These are phyloP conservation scores for Aspergillus sp. DNA, from an alignment of 2,329 filamentous ascomycete species.

Conservation along the genomic window DNA sequence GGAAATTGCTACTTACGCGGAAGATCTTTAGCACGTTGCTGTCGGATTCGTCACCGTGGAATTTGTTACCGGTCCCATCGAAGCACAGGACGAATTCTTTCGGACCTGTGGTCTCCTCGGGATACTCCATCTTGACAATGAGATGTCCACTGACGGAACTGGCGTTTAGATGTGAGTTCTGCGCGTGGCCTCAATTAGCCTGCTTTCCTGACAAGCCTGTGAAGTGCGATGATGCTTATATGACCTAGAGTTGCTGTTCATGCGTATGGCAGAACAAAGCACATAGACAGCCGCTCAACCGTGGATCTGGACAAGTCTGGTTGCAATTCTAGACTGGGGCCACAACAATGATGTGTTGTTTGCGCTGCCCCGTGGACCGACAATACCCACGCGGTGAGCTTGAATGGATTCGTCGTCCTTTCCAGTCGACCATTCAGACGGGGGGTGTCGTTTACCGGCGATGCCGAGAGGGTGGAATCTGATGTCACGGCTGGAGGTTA, in stretches of 20 bases:
- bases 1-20: constrained; percentile 9
- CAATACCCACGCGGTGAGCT: not conserved
- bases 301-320: no score
- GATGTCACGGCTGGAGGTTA: not conserved
- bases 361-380: no score
- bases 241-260: no score
- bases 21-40: constrained; percentile 45
- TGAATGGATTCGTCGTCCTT: not conserved
- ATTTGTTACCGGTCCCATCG: constrained; percentile 44
- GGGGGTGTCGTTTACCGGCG: not conserved
- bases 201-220: not conserved
- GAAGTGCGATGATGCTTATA: no score
- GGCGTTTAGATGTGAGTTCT: no score
- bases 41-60: constrained; percentile 40
- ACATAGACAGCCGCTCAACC: no score
- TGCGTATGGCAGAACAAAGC: no score
- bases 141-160: no score
- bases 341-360: no score
- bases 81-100: constrained; percentile 32
- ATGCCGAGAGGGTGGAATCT: not conserved
- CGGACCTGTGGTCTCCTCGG: not conserved
- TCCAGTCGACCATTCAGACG: no score
- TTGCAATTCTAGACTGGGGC: no score
- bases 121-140: not conserved
- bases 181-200: no score